Evolutionary conservation across 2,329 filamentous ascomycete species (phyloP).

Genomic region (Tothia fuscella): DNA sequence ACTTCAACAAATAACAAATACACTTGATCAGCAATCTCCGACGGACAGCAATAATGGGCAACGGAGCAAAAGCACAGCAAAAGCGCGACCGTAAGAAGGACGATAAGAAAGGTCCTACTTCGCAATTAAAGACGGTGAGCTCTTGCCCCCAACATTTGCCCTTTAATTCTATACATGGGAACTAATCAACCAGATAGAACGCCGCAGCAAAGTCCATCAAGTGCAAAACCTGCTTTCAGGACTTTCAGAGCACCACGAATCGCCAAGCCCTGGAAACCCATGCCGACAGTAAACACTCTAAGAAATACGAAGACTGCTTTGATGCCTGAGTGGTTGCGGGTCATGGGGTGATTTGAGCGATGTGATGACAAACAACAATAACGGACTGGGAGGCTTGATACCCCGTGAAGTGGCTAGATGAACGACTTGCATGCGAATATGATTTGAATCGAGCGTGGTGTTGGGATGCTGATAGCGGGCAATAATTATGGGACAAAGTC

Average conservation of each 20-base stretch:
- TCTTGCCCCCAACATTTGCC: background rate
- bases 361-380: no score
- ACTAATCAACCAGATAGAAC: conserved; percentile 50
- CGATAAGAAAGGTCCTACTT: conserved; percentile 23
- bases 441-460: no score
- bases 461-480: no score
- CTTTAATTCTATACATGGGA: background rate
- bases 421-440: no score
- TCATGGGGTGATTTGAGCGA: background rate
- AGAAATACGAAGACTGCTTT: conserved; percentile 60
- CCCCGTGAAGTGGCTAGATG: no score
- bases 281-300: conserved; percentile 65
- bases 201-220: conserved; percentile 63
- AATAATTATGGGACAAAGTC: no score
- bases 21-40: no score
- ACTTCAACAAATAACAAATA: no score
- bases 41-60: conserved; percentile 7
- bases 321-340: background rate
- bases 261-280: conserved; percentile 60
- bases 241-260: conserved; percentile 67
- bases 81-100: conserved; percentile 25
- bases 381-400: no score
- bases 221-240: conserved; percentile 64
- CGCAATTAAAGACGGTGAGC: conserved; percentile 25
- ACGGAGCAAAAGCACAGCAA: conserved; percentile 20